Evolutionary conservation across 2,329 filamentous ascomycete genomes (phyloP).

Genomic region (Blastomyces parvus): DNA sequence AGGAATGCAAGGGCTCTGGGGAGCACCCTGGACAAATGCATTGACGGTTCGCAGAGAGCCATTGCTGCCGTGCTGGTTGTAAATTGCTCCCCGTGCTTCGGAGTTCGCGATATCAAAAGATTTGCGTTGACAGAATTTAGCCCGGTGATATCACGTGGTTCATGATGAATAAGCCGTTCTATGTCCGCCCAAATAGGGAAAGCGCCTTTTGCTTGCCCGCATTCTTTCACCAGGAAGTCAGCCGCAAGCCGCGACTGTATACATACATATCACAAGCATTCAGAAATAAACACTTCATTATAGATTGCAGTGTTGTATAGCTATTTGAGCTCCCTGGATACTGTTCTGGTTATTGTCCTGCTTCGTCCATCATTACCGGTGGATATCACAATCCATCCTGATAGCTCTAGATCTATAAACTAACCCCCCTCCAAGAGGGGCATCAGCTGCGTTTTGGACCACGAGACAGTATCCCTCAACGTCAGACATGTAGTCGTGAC

Average conservation of each 20-base stretch:
- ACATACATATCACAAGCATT: background rate
- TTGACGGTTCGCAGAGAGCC: conserved; percentile 34
- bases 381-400: background rate
- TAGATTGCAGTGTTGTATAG: background rate
- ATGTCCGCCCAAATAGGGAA: background rate
- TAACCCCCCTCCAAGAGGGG: background rate
- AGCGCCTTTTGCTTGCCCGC: background rate
- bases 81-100: background rate
- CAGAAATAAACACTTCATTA: background rate
- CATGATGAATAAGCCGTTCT: conserved; percentile 9
- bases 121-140: conserved; percentile 4
- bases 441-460: background rate
- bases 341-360: background rate
- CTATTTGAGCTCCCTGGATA: background rate
- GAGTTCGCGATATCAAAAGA: conserved; percentile 1
- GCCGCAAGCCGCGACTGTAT: background rate
- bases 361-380: background rate
- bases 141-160: conserved; percentile 8
- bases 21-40: conserved; percentile 32
- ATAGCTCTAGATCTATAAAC: background rate
- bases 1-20: conserved; percentile 27
- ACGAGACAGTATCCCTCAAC: background rate
- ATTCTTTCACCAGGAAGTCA: background rate
- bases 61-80: conserved; percentile 20
- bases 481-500: background rate